Conservation (phyloP, 2,329 filamentous ascomycete species). For the Paracoccidioides lutzii region DNA sequence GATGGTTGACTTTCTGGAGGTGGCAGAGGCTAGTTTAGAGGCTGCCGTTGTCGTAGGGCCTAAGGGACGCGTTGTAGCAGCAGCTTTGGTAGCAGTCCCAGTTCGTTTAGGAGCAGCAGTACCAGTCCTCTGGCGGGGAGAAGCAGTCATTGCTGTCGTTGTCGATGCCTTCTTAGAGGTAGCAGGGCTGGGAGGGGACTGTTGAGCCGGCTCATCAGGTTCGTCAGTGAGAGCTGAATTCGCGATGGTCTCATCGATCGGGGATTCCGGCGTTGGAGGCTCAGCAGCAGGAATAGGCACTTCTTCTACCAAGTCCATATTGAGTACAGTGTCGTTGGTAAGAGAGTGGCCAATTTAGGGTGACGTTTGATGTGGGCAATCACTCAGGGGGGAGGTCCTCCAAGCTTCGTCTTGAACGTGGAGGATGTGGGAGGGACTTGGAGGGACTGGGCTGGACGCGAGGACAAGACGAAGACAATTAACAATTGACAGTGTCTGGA, state of each 20-base stretch:
- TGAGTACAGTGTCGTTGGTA: background rate
- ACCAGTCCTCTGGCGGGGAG: slow-evolving; percentile 23
- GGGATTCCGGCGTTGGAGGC: slow-evolving; percentile 1
- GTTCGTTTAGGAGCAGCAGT: slow-evolving; percentile 22
- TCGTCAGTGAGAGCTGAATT: slow-evolving; percentile 17
- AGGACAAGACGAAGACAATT: background rate
- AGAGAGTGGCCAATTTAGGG: background rate
- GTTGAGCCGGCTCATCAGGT: background rate
- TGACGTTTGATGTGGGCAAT: background rate
- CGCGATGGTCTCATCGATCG: slow-evolving; percentile 6
- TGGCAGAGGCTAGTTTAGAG: slow-evolving; percentile 19
- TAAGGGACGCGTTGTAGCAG: slow-evolving; percentile 22
- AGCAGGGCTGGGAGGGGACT: slow-evolving; percentile 23
- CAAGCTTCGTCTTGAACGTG: background rate
- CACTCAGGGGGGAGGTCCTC: background rate
- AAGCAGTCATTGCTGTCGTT: slow-evolving; percentile 21
- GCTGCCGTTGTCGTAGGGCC: slow-evolving; percentile 14
- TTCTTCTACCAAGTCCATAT: slow-evolving; percentile 26
- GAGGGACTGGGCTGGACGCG: background rate
- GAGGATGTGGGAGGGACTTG: background rate
- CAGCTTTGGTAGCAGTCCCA: slow-evolving; percentile 19
- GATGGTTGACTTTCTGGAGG: slow-evolving; percentile 17
- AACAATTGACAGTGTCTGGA: background rate
- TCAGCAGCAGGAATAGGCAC: slow-evolving; percentile 14
- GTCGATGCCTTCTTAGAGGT: slow-evolving; percentile 23